phyloP scores from a whole-genome alignment of 768 basidiomycete genomes.

The Tylopilus vinaceipallidus region DNA sequence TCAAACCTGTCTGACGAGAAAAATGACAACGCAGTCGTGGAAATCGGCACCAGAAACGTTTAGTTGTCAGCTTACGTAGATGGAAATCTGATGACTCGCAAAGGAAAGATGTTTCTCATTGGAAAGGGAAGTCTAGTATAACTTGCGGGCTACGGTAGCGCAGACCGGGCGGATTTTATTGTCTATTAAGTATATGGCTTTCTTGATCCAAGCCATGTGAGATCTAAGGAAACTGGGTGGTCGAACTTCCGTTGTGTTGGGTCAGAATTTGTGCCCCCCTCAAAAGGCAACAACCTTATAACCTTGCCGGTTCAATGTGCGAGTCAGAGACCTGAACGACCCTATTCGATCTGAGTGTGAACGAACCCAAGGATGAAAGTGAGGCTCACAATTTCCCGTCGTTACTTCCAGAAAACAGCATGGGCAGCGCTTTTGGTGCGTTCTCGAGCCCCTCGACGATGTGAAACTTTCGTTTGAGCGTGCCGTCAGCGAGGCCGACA shows the following conservation, averaged over 20 bases:
- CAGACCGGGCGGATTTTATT: neutral
- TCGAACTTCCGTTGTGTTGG: neutral
- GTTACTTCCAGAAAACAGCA: slow-evolving; percentile 77
- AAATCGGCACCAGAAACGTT: slow-evolving; percentile 4
- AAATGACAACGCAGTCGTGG: neutral
- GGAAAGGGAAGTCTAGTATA: slow-evolving; percentile 3
- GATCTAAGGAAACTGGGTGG: neutral
- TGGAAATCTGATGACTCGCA: neutral
- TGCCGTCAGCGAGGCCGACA: slow-evolving; percentile 58
- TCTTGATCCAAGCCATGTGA: slow-evolving; percentile 12
- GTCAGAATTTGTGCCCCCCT: too few species aligned
- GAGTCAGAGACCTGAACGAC: slow-evolving; percentile 60
- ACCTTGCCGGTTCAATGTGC: neutral
- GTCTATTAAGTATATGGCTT: slow-evolving; percentile 7
- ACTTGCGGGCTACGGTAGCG: neutral
- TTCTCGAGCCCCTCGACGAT: slow-evolving; percentile 73
- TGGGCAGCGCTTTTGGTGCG: slow-evolving; percentile 63
- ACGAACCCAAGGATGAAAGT: neutral
- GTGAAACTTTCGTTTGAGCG: slow-evolving; percentile 80
- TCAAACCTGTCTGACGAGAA: slow-evolving; percentile 16
- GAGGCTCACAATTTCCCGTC: slow-evolving; percentile 65
- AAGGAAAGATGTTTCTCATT: slow-evolving; percentile 4
- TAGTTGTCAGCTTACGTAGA: slow-evolving; percentile 1
- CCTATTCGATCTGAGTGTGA: slow-evolving; percentile 32
- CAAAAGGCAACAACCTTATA: slow-evolving; percentile 5